Evolutionary conservation across 192 early-diverging fungal species (phyloP).

Genomic region (Diversispora eburnea): DNA sequence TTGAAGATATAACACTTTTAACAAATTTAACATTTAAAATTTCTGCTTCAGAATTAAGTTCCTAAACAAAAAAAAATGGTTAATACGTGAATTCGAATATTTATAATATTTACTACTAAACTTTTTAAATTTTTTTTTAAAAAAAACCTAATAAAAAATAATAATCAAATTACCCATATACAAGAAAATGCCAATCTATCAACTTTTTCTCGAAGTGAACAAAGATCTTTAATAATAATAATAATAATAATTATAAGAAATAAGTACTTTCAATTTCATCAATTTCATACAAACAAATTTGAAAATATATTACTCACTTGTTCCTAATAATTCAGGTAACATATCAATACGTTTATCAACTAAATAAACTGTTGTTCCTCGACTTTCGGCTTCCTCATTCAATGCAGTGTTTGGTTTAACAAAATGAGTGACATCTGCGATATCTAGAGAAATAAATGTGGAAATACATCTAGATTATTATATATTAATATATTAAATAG

Average conservation of each 20-base stretch:
- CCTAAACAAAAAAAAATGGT: slow-evolving; percentile 35
- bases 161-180: slow-evolving; percentile 53
- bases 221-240: slow-evolving; percentile 46
- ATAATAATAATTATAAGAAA: neutral
- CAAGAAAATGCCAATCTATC: slow-evolving; percentile 93
- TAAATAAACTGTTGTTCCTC: slow-evolving; percentile 93
- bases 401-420: slow-evolving; percentile 74
- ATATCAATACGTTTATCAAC: slow-evolving; percentile 90
- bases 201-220: slow-evolving; percentile 82
- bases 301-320: slow-evolving; percentile 34
- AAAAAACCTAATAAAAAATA: neutral
- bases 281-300: neutral
- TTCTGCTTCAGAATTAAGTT: slow-evolving; percentile 55
- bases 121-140: too few species aligned
- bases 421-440: slow-evolving; percentile 97
- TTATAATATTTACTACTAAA: neutral
- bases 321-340: slow-evolving; percentile 83
- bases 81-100: slow-evolving; percentile 11
- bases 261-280: neutral
- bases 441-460: slow-evolving; percentile 54
- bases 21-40: slow-evolving; percentile 79
- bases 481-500: neutral
- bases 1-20: slow-evolving; percentile 86
- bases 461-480: neutral
- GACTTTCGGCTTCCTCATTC: slow-evolving; percentile 78